Conservation (phyloP, 768 basidiomycete species). For the Mycena metata region DNA sequence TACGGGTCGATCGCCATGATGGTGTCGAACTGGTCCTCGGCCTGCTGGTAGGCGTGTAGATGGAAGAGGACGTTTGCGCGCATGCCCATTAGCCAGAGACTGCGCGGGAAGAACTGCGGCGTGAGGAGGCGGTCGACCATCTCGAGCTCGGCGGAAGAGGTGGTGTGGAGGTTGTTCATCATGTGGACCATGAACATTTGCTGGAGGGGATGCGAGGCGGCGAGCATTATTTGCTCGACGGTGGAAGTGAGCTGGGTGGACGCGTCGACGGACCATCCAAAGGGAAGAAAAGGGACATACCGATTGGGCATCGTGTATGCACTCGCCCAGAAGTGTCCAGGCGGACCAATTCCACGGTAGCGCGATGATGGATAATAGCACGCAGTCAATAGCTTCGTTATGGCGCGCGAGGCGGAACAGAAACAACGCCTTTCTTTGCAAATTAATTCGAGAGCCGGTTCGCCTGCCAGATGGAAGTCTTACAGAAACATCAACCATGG, state of each 20-base stretch:
- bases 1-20: slow-evolving; percentile 69
- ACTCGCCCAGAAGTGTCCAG: slow-evolving; percentile 71
- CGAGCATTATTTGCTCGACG: slow-evolving; percentile 61
- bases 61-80: slow-evolving; percentile 78
- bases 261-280: background rate
- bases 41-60: slow-evolving; percentile 60
- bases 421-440: slow-evolving; percentile 72
- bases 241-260: slow-evolving; percentile 37
- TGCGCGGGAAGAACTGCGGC: slow-evolving; percentile 68
- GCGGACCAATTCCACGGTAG: slow-evolving; percentile 84
- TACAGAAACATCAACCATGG: slow-evolving; percentile 79
- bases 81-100: slow-evolving; percentile 76
- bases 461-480: slow-evolving; percentile 39
- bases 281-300: slow-evolving; percentile 46
- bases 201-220: slow-evolving; percentile 67
- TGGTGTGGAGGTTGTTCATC: slow-evolving; percentile 75
- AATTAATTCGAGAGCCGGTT: slow-evolving; percentile 5
- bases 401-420: slow-evolving; percentile 69
- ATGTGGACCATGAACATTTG: slow-evolving; percentile 79
- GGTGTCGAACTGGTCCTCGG: slow-evolving; percentile 32
- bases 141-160: slow-evolving; percentile 70
- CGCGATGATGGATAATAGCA: slow-evolving; percentile 65
- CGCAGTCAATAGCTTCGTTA: slow-evolving; percentile 73
- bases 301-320: slow-evolving; percentile 71
- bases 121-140: slow-evolving; percentile 71